Evolutionary conservation across 331 rosid species (phyloP).

Genomic region (Spiraea crenata): DNA sequence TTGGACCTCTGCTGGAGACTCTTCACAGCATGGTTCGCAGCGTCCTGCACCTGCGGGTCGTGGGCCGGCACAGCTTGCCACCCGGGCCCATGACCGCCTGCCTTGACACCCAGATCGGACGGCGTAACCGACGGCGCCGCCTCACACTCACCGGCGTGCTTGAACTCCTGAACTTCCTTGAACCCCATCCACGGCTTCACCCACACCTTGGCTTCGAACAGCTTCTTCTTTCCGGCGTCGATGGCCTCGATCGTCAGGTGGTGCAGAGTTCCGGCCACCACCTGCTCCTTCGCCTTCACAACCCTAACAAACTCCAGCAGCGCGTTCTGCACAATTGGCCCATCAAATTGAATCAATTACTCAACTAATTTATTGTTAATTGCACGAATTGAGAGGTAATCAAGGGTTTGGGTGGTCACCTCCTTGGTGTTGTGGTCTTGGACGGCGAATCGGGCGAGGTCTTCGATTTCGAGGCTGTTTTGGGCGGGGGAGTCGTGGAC

Average conservation of each 20-base stretch:
- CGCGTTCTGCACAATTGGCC: conserved; percentile 46
- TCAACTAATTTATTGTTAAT: not conserved
- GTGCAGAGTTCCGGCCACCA: conserved; percentile 23
- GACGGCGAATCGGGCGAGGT: conserved; percentile 84
- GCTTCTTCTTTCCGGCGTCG: too few relatives aligned
- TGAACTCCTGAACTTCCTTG: conserved; percentile 43
- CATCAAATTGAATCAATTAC: not conserved
- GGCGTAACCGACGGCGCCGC: conserved; percentile 44
- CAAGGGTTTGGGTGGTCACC: conserved; percentile 16
- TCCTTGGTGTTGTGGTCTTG: conserved; percentile 82
- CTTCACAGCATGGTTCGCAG: conserved; percentile 82
- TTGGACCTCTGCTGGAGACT: conserved; percentile 90
- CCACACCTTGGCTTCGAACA: too few relatives aligned
- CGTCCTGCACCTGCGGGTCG: conserved; percentile 93
- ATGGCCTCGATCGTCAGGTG: too few relatives aligned
- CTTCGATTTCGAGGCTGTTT: conserved; percentile 53
- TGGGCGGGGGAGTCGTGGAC: conserved; percentile 40
- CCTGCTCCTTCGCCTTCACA: conserved; percentile 81
- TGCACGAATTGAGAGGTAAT: too few relatives aligned
- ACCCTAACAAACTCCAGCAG: conserved; percentile 73
- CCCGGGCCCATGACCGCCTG: conserved; percentile 66
- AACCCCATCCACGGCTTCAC: too few relatives aligned
- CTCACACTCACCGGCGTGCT: conserved; percentile 49
- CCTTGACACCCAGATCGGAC: conserved; percentile 79
- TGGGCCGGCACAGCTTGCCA: conserved; percentile 72